These are phyloP conservation scores for Phragmites australis DNA, from an alignment of 176 grass and related monocot species.

Conservation along the genomic window DNA sequence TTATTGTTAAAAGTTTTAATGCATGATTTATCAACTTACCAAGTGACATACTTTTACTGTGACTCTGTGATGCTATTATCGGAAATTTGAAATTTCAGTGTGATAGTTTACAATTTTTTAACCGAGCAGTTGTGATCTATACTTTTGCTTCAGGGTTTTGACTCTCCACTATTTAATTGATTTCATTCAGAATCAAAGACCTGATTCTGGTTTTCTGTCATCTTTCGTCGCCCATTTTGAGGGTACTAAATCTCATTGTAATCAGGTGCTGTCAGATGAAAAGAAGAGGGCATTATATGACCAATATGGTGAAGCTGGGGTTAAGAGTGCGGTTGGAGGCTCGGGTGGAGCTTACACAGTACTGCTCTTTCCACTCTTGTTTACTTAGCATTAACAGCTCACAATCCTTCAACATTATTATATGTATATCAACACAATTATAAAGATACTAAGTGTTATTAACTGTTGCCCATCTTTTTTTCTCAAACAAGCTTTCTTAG, in stretches of 20 bases:
- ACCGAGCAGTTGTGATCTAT: not conserved
- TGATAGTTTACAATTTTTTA: not conserved
- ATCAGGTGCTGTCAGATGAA: constrained; percentile 96
- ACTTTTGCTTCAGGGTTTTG: not conserved
- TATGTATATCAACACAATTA: constrained; percentile 18
- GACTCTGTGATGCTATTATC: not conserved
- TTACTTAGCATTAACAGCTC: constrained; percentile 30
- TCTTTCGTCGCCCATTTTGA: constrained; percentile 16
- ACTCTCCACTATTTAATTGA: not conserved
- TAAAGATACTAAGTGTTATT: constrained; percentile 11
- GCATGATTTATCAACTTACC: not conserved
- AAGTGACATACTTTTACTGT: not conserved
- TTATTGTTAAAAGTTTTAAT: not conserved
- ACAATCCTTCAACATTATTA: constrained; percentile 16
- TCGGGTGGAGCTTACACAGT: constrained; percentile 83
- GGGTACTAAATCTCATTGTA: constrained; percentile 47
- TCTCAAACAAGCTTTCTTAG: constrained; percentile 20
- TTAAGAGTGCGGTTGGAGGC: constrained; percentile 91
- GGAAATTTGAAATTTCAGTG: not conserved
- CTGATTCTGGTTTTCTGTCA: constrained; percentile 2
- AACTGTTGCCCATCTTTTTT: not conserved
- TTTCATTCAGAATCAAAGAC: not conserved
- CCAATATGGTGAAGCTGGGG: constrained; percentile 97
- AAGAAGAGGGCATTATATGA: constrained; percentile 93
- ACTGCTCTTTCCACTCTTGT: constrained; percentile 43